Evolutionary conservation across 2,329 filamentous ascomycete genomes (phyloP).

Genomic region (Fusarium globosum): DNA sequence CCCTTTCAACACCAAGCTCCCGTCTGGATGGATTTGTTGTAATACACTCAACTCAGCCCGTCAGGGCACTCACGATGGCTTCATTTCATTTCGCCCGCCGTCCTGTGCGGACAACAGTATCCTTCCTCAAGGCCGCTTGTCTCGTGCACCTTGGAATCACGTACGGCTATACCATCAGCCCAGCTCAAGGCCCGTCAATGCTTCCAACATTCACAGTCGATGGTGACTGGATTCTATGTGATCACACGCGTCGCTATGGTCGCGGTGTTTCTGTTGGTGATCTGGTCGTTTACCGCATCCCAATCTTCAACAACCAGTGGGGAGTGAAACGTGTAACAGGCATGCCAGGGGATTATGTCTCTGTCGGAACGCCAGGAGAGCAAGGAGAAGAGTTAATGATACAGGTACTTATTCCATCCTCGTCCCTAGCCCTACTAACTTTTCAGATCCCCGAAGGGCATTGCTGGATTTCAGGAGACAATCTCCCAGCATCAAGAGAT

Average conservation of each 20-base stretch:
- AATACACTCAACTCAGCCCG: not conserved
- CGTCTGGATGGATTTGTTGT: conserved; percentile 9
- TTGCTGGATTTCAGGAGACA: conserved; percentile 92
- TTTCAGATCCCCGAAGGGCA: conserved; percentile 86
- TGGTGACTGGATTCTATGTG: conserved; percentile 76
- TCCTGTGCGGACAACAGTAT: conserved; percentile 52
- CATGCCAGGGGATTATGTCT: conserved; percentile 80
- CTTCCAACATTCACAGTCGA: conserved; percentile 79
- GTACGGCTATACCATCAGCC: conserved; percentile 70
- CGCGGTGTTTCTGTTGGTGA: conserved; percentile 79
- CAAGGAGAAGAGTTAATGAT: conserved; percentile 66
- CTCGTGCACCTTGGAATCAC: conserved; percentile 59
- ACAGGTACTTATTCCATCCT: conserved; percentile 61
- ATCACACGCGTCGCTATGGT: conserved; percentile 75
- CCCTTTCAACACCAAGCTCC: conserved; percentile 20
- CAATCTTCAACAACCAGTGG: conserved; percentile 68
- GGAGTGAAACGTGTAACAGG: conserved; percentile 85
- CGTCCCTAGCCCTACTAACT: conserved; percentile 2
- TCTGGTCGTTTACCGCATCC: conserved; percentile 81
- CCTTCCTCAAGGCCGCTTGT: conserved; percentile 54
- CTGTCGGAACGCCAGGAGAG: conserved; percentile 69
- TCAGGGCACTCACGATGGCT: conserved; percentile 35
- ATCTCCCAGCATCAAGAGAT: conserved; percentile 84
- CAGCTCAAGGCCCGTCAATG: conserved; percentile 84
- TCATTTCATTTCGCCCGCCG: conserved; percentile 52